These are phyloP conservation scores for Bipolaris cookei DNA, from an alignment of 2,329 filamentous ascomycete species.

Conservation along the genomic window DNA sequence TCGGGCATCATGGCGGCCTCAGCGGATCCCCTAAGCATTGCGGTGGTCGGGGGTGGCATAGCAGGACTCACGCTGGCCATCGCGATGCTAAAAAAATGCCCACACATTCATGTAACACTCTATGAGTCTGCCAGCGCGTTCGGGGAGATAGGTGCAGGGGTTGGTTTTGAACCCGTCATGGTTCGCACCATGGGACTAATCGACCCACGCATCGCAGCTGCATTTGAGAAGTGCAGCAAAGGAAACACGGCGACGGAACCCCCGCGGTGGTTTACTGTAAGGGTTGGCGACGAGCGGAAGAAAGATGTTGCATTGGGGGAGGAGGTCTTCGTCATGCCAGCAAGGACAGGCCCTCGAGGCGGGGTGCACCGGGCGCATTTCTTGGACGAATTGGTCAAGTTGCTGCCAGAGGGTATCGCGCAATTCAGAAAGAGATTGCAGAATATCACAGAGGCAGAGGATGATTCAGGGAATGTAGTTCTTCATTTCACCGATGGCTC, in stretches of 20 bases:
- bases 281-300: conserved; percentile 34
- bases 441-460: conserved; percentile 31
- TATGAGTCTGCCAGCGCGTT: conserved; percentile 64
- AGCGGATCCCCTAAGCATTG: conserved; percentile 49
- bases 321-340: conserved; percentile 32
- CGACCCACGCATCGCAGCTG: conserved; percentile 42
- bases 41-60: conserved; percentile 67
- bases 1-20: conserved; percentile 7
- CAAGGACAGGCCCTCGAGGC: conserved; percentile 35
- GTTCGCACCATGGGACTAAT: conserved; percentile 52
- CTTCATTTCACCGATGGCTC: conserved; percentile 56
- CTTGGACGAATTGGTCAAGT: conserved; percentile 56
- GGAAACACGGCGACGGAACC: conserved; percentile 21
- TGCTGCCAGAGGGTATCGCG: conserved; percentile 53
- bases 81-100: conserved; percentile 53
- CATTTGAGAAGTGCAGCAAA: conserved; percentile 16
- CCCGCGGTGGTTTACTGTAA: conserved; percentile 33
- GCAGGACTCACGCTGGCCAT: conserved; percentile 61
- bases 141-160: conserved; percentile 64
- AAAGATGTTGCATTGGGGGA: conserved; percentile 26
- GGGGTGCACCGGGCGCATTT: conserved; percentile 58
- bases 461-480: conserved; percentile 35
- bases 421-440: conserved; percentile 51
- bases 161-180: conserved; percentile 53
- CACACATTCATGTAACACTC: conserved; percentile 54